Base-by-base conservation (phyloP, 1,284 basidiomycete genomes). In the Cerioporus squamosus region DNA sequence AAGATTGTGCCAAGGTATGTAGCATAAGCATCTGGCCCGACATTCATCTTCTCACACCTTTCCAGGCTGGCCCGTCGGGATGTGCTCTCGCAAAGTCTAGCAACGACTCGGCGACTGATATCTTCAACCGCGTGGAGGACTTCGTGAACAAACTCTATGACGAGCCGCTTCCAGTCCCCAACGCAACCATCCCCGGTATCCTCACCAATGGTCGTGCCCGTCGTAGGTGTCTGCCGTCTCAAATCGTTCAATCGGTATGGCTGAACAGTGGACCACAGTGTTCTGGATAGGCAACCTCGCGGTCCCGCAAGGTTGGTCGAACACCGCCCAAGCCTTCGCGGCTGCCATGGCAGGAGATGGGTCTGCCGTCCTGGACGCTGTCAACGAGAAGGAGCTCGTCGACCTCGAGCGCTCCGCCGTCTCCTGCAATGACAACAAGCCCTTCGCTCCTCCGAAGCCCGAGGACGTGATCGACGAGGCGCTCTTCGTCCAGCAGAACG, bases 161-260 rank as follows among this genome's bases (percentile, higher is more conserved):
- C 33, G n/a, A 57, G 2, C 75, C 75, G 0, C 38, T 77, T 7
- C 59, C 74, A 4, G 71, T 71, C 5, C 67, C 73, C 0, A 59
- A 70, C 36, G 71, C 68, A 0, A 49, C 55, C 10, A 60, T 64
- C 2, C 72, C 75, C 1, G 75, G 74, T 0, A 63, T 71, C n/a
- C 64, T 79, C 7, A 78, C 74, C 5, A 69, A 68, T 7, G 77
- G 77, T 5, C 66, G 69, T 43, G 72, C 68, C 2, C 62, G 73
- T 24, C 66, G 73, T 74, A 60, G 5, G 67, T 55, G n/a, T 15
- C 53, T 7, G 2, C 29, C 17, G 24, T 26, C 31, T 2, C 5
- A 9, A 38, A 23, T 53, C 6, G 38, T 26, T 12, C 4, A 5
- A 22, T n/a, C n/a, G 12, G 10, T 18, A 6, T 10, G 6, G 15